phyloP scores from a whole-genome alignment of 2,329 filamentous ascomycete species.

The Colletotrichum lupini region DNA sequence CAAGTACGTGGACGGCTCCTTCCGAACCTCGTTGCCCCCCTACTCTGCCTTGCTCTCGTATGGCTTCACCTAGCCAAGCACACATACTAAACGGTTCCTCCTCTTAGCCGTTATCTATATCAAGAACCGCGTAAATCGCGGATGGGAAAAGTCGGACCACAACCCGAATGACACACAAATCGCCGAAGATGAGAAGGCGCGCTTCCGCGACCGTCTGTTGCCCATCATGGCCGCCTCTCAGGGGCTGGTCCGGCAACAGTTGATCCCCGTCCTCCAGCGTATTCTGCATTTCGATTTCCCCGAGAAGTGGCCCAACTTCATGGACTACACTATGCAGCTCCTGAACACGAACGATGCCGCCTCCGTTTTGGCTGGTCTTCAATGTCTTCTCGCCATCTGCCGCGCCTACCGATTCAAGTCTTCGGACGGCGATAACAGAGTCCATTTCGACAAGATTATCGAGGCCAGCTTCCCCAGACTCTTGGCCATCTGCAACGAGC shows the following conservation, averaged over 20 bases:
- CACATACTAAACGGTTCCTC: conserved; percentile 28
- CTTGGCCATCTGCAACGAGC: conserved; percentile 85
- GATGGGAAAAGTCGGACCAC: conserved; percentile 85
- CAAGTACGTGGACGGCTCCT: conserved; percentile 71
- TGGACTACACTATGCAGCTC: conserved; percentile 91
- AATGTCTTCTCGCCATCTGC: conserved; percentile 94
- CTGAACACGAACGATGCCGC: conserved; percentile 86
- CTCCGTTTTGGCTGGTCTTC: conserved; percentile 91
- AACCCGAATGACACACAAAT: conserved; percentile 79
- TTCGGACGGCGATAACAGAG: conserved; percentile 78
- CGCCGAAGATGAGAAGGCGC: conserved; percentile 87
- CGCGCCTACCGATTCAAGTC: conserved; percentile 94
- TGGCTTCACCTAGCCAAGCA: not conserved
- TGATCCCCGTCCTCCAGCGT: conserved; percentile 94
- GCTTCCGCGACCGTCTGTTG: conserved; percentile 88
- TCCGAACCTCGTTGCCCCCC: conserved; percentile 34
- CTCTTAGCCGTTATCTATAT: conserved; percentile 90
- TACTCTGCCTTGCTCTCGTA: not conserved
- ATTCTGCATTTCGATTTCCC: conserved; percentile 97
- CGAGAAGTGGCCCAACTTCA: conserved; percentile 91
- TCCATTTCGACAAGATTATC: conserved; percentile 94
- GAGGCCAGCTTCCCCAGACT: conserved; percentile 90
- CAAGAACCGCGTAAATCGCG: conserved; percentile 95
- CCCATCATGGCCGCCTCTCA: conserved; percentile 86
- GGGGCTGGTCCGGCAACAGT: conserved; percentile 87